Conservation (phyloP, 176 grass and related monocot species). For the Rhipidocladum racemiflorum region DNA sequence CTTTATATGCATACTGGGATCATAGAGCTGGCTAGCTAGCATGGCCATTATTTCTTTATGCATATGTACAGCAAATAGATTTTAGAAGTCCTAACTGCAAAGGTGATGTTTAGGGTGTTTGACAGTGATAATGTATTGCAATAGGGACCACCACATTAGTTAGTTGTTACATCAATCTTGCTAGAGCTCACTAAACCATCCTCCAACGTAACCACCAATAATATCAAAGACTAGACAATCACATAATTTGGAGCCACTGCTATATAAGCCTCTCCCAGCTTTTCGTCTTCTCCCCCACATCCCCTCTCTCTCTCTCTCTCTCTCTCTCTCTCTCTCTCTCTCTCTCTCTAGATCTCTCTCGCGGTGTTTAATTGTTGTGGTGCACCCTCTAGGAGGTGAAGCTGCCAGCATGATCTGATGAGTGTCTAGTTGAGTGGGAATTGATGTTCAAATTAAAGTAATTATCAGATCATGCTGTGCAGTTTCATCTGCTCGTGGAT, state of each 20-base stretch:
- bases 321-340: constrained; percentile 9
- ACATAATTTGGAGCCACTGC: constrained; percentile 6
- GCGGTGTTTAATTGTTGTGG: background rate
- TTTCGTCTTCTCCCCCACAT: background rate
- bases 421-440: background rate
- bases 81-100: constrained; percentile 34
- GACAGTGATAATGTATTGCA: constrained; percentile 34
- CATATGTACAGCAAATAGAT: constrained; percentile 10
- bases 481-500: constrained; percentile 63
- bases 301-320: background rate
- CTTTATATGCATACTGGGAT: background rate
- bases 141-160: constrained; percentile 44
- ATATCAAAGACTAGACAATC: constrained; percentile 17
- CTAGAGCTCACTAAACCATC: constrained; percentile 38
- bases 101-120: constrained; percentile 35
- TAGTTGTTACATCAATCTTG: constrained; percentile 54
- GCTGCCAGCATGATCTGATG: constrained; percentile 89
- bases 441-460: background rate
- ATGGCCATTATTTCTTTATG: background rate
- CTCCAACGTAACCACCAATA: constrained; percentile 34
- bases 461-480: constrained; percentile 67
- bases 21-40: background rate
- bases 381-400: constrained; percentile 63
- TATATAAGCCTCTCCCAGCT: constrained; percentile 25
- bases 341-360: background rate